A percentile compares a stretch with the other conserved stretches of the same genome.
Evolutionary conservation across 2,329 filamentous ascomycete species (phyloP).

Genomic region (Rhytidhysteron rufulum): DNA sequence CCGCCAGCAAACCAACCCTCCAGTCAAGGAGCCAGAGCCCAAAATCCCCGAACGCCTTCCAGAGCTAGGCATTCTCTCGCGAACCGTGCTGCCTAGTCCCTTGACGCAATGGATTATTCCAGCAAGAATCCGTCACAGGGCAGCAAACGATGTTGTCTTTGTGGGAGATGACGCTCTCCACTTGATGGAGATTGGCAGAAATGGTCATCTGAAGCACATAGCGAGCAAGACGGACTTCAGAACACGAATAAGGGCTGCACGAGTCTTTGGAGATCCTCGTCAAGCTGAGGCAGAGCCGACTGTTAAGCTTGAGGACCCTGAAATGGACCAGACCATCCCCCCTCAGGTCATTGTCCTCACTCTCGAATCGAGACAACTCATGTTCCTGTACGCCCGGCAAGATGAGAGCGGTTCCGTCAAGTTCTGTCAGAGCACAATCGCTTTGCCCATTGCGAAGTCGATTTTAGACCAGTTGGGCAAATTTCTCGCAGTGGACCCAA

Average conservation of each 20-base stretch:
- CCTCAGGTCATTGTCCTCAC: slow-evolving; percentile 79
- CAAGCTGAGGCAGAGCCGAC: slow-evolving; percentile 14
- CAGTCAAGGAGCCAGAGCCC: slow-evolving; percentile 19
- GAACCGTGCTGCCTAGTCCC: slow-evolving; percentile 73
- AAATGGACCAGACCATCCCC: slow-evolving; percentile 41
- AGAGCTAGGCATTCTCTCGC: slow-evolving; percentile 68
- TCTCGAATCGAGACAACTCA: slow-evolving; percentile 66
- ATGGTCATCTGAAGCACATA: slow-evolving; percentile 71
- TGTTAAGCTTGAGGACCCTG: slow-evolving; percentile 34
- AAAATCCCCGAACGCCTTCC: slow-evolving; percentile 43
- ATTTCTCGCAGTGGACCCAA: slow-evolving; percentile 74
- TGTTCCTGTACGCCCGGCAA: slow-evolving; percentile 69
- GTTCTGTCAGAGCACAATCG: slow-evolving; percentile 60
- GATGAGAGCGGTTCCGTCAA: slow-evolving; percentile 44
- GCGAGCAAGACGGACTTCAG: slow-evolving; percentile 75
- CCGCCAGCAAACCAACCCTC: slow-evolving; percentile 19
- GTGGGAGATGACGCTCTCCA: slow-evolving; percentile 79
- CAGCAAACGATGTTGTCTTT: slow-evolving; percentile 77
- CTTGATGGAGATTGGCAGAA: slow-evolving; percentile 67
- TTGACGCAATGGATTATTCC: slow-evolving; percentile 73
- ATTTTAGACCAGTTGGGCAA: slow-evolving; percentile 56
- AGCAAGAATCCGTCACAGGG: slow-evolving; percentile 66
- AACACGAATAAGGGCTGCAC: slow-evolving; percentile 72
- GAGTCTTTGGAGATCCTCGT: slow-evolving; percentile 59
- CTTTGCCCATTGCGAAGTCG: slow-evolving; percentile 55